Evolutionary conservation across 163 green algal species (phyloP), one percentile per base, ranked within the genome.

Genomic region (Coccomyxa subellipsoidea): DNA sequence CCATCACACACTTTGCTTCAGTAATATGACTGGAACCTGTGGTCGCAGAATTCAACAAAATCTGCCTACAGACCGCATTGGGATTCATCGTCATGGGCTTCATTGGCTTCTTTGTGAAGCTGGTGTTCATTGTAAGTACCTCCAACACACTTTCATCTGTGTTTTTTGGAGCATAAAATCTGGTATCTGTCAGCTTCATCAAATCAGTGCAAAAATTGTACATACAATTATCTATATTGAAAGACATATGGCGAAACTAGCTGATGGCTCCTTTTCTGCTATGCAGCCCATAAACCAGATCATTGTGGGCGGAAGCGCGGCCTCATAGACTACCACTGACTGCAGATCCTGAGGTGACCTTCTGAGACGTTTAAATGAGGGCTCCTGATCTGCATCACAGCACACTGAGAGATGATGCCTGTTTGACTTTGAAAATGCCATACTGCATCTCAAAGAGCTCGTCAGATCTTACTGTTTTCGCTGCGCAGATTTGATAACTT

Each of bases 81-180:
- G 95, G 95, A 53, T 98, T 99, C 81, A 80, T 97, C 21, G 90
- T 98, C 0, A 97, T 98, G 94, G 95, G 95, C 38, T 98, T 98
- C 83, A 96, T 99, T 75, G 94, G 95, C 47, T 98, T 99, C 90
- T 98, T 99, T 81, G 95, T 99, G 25, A 98, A 98, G 90, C 89
- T 98, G 2, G 92, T 98, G 25, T 98, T 96, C 89, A 97, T 97
- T 72, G 86, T 92, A 76, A 85, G 89, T 39, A n/a, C 76, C 76
- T 81, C 35, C 38, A 34, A 73, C 66, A 34, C 66, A 66, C 66
- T 73, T 73, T 4, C n/a, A 31, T 29, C 71, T 38, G 29, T 35
- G 27, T 15, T 35, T 76, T 32, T 15, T 35, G 12, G 31, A n/a
- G n/a, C n/a, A n/a, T n/a, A n/a, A n/a, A n/a, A n/a, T n/a, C n/a